Percentiles rank a stretch among this genome's conserved stretches.
Conservation (phyloP, 2,329 filamentous ascomycete species). For the Paecilomyces formosus region DNA sequence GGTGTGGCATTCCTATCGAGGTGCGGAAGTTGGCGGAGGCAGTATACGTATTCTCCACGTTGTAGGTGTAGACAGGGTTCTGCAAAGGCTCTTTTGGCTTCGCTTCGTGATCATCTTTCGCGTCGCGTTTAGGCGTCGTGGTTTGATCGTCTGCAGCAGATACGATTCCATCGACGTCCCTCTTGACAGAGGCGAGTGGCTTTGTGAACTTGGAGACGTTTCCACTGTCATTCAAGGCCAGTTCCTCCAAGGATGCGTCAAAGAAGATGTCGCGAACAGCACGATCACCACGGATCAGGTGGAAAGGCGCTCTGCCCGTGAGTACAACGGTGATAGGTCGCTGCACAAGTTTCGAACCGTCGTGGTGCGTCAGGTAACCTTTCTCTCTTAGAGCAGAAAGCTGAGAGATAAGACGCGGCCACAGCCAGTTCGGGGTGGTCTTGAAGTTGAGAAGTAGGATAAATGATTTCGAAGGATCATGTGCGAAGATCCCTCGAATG, state of each 20-base stretch:
- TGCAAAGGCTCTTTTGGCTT: background rate
- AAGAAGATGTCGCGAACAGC: slow-evolving; percentile 6
- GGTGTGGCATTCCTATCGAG: slow-evolving; percentile 9
- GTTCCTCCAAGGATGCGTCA: slow-evolving; percentile 8
- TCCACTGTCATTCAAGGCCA: background rate
- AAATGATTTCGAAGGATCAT: slow-evolving; percentile 10
- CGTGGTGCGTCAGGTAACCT: slow-evolving; percentile 17
- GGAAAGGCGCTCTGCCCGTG: slow-evolving; percentile 5
- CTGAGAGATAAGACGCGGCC: slow-evolving; percentile 11
- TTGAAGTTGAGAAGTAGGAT: slow-evolving; percentile 17
- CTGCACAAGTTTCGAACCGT: slow-evolving; percentile 11
- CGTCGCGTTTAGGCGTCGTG: background rate
- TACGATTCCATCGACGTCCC: background rate
- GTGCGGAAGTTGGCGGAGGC: slow-evolving; percentile 9
- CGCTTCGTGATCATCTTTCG: background rate
- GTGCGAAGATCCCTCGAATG: slow-evolving; percentile 5
- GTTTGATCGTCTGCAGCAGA: background rate
- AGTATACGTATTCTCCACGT: background rate
- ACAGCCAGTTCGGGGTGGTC: slow-evolving; percentile 9
- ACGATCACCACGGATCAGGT: slow-evolving; percentile 1
- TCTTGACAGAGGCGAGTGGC: background rate
- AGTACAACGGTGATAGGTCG: slow-evolving; percentile 18
- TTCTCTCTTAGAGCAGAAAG: slow-evolving; percentile 12
- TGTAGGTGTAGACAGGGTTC: background rate
- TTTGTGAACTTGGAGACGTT: background rate